Base-by-base conservation (phyloP, 2,329 filamentous ascomycete genomes). In the Fusarium devonianum region DNA sequence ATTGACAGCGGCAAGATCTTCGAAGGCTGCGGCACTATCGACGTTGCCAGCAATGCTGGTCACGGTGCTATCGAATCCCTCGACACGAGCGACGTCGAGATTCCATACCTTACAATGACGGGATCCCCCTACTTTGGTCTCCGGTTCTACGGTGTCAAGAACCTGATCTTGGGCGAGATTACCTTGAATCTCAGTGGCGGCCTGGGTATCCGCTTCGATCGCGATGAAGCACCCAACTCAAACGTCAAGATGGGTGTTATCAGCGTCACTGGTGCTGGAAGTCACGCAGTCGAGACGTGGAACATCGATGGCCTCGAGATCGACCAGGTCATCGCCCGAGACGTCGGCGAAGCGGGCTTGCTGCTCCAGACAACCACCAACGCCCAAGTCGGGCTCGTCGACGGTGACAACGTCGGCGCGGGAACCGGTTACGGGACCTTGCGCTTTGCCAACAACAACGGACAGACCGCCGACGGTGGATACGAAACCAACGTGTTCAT, bases 241-340 rank as follows among this genome's bases (percentile, higher is more conserved):
- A 81, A 83, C 58, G 80, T 83, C 14, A 75, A 68, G 36, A 83
- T 83, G 73, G 80, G 73, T 42, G 71, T 67, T 22, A 77, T 84
- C 55, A 74, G 55, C 5, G 78, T 83, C 17, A 80, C 72, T 0
- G 80, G 81, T 3, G 79, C 80, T 7, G 70, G 77, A 5, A 80
- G 77, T 61, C 81, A 84, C 61, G 80, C 79, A 3, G 78, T 84
- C 23, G 81, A 84, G 68, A 81, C 78, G 0, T 84, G 80, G 78
- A 84, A 84, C 65, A 83, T 84, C 30, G 75, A 83, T 54, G 76
- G 78, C 9, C 72, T 84, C 3, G 71, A 65, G 1, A 78, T 84
- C 58, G 73, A 74, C 56, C 67, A 71, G 13, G 81, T 84, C 30
- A 77, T 83, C 25, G 81, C 80, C 1, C 70, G 71, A 7, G 69